These are phyloP conservation scores for Bondarzewia mesenterica DNA, from an alignment of 1,284 basidiomycete genomes.

Conservation along the genomic window DNA sequence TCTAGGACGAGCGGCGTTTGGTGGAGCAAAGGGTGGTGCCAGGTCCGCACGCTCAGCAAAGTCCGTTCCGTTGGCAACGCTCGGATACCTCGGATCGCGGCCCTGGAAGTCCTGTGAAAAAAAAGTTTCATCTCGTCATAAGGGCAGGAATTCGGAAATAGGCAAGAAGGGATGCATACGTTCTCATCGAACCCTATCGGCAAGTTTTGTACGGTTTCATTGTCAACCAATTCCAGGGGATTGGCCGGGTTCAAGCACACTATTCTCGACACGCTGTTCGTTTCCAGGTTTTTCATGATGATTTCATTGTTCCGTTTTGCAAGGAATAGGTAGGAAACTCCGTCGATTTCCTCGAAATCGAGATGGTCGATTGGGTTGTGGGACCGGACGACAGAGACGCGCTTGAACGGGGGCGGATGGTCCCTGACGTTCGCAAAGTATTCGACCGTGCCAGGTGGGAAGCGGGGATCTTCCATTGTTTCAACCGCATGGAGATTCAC, in stretches of 20 bases:
- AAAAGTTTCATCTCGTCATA: not conserved
- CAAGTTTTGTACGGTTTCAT: too few species aligned
- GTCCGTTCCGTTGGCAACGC: not conserved
- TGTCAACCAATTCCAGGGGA: too few species aligned
- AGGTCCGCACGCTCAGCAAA: not conserved
- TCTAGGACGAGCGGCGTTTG: not conserved
- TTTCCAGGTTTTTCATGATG: constrained; percentile 35
- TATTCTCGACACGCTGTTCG: not conserved
- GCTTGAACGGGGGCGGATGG: constrained; percentile 33
- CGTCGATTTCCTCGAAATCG: constrained; percentile 37
- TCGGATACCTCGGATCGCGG: not conserved
- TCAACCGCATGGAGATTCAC: constrained; percentile 44
- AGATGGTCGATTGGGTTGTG: constrained; percentile 31
- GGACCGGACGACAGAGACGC: constrained; percentile 31
- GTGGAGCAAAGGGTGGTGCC: not conserved
- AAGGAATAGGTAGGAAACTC: constrained; percentile 35
- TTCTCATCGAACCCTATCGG: too few species aligned
- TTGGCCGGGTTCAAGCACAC: not conserved
- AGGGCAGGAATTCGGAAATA: not conserved
- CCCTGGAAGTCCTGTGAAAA: not conserved
- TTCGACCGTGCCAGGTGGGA: constrained; percentile 30
- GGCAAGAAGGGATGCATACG: not conserved
- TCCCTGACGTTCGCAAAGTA: constrained; percentile 28
- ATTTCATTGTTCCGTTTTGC: constrained; percentile 33
- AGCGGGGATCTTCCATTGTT: constrained; percentile 36